Evolutionary conservation across 2,329 filamentous ascomycete genomes (phyloP), one percentile per base, ranked within the genome.

Genomic region (Alternaria triticimaculans): DNA sequence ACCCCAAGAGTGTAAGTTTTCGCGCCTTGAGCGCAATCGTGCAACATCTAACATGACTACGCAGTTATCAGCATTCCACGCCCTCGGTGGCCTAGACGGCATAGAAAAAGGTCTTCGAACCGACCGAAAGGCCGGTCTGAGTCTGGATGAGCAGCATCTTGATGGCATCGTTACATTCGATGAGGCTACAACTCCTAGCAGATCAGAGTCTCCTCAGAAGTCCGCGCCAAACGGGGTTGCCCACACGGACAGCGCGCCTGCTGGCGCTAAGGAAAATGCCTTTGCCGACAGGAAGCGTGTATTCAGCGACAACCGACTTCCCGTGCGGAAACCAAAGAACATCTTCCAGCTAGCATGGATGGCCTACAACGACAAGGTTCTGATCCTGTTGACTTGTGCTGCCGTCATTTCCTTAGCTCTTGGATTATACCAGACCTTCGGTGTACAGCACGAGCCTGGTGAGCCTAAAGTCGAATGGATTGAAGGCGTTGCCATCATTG

Each of bases 361-460:
- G 72, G 91, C 91, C 1, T 93, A 92, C 80, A 93, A 94, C 75
- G 92, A 94, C 80, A 94, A 94, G 72, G 88, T 94, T 11, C 82
- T 93, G 79, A 63, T 75, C 11, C 60, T 74, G 28, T 49, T 74
- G 55, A 74, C 82, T 1, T 84, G 89, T 20, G 91, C 91, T 8
- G 92, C 91, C 2, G 83, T 87, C n/a, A 88, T 94, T 37, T 93
- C 92, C 2, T 83, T 94, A 25, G 89, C 88, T 0, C 86, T 94
- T 44, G 92, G 92, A 49, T 87, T 94, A 2, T 93, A 93, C 71
- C 89, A 94, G 73, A 89, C 90, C 2, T 84, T 90, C 55, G 88
- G 86, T 15, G 84, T 85, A 3, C 69, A 84, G 5, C 88, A 91
- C 65, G 78, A 83, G 6, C 78, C 84, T 10, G 79, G 76, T 20